Percentiles rank a stretch among this genome's conserved stretches.
Conservation (phyloP, 2,329 filamentous ascomycete species). For the Cylindrodendrum hubeiense region DNA sequence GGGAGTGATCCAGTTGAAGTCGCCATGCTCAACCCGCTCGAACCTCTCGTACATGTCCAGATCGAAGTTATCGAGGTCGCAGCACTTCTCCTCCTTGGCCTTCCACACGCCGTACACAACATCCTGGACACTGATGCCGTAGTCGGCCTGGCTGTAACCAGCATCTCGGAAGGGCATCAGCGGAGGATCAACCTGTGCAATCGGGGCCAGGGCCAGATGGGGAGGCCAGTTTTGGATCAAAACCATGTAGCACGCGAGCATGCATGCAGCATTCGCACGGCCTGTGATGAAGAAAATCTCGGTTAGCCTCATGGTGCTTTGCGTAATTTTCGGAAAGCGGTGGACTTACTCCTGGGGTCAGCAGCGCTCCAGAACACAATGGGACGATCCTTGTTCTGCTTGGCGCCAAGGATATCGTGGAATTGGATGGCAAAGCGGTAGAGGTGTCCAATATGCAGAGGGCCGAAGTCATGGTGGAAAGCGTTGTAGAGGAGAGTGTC, state of each 20-base stretch:
- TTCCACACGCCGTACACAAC: conserved; percentile 99
- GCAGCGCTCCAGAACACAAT: conserved; percentile 97
- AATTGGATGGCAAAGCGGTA: conserved; percentile 97
- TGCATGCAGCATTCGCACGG: conserved; percentile 92
- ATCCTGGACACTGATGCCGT: conserved; percentile 94
- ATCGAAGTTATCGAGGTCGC: conserved; percentile 92
- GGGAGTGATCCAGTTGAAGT: conserved; percentile 99
- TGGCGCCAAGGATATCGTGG: conserved; percentile 92
- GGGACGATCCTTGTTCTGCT: conserved; percentile 88
- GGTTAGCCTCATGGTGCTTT: conserved; percentile 29
- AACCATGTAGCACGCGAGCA: conserved; percentile 99
- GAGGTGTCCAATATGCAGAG: conserved; percentile 95
- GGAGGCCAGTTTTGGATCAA: conserved; percentile 98
- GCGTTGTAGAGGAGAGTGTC: conserved; percentile 95
- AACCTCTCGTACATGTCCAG: conserved; percentile 97
- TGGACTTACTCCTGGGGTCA: conserved; percentile 84
- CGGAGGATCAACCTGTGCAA: conserved; percentile 95
- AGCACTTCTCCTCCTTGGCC: conserved; percentile 95
- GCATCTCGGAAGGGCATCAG: conserved; percentile 99
- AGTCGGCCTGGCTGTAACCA: conserved; percentile 98
- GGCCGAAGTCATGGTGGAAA: conserved; percentile 98
- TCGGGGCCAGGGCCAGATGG: conserved; percentile 92
- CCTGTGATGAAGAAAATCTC: conserved; percentile 58
- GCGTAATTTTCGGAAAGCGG: conserved; percentile 1
- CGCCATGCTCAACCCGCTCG: conserved; percentile 96